Percentiles rank a stretch among this genome's conserved stretches.
Evolutionary conservation across 2,329 filamentous ascomycete genomes (phyloP).

Genomic region (Arthrobotrys musiformis): DNA sequence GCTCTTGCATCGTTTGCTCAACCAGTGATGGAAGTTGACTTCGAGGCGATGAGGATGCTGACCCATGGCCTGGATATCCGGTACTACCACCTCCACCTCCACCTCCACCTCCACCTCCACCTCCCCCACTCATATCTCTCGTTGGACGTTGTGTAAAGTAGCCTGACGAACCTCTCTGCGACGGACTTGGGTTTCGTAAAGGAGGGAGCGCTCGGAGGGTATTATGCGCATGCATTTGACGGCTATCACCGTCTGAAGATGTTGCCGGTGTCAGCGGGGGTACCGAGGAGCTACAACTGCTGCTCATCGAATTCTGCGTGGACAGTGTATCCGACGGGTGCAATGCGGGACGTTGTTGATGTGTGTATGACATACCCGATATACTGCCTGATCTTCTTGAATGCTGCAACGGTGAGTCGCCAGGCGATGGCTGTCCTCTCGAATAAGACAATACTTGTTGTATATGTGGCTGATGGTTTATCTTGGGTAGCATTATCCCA

Average conservation of each 20-base stretch:
- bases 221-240: conserved; percentile 51
- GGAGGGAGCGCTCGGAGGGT: conserved; percentile 37
- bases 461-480: conserved; percentile 56
- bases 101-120: conserved; percentile 4
- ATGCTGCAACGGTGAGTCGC: conserved; percentile 49
- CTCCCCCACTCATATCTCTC: conserved; percentile 31
- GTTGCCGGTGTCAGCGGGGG: conserved; percentile 57
- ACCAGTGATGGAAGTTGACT: conserved; percentile 33
- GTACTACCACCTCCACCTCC: conserved; percentile 8
- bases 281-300: conserved; percentile 57
- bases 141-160: conserved; percentile 42
- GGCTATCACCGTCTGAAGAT: conserved; percentile 56
- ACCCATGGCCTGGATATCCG: conserved; percentile 46
- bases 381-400: conserved; percentile 48
- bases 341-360: conserved; percentile 44
- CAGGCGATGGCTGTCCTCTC: conserved; percentile 58
- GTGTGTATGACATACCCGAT: conserved; percentile 52
- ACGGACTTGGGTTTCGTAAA: conserved; percentile 46
- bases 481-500: conserved; percentile 51
- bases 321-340: conserved; percentile 54
- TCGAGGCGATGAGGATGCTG: conserved; percentile 47
- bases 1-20: conserved; percentile 47
- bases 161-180: conserved; percentile 43
- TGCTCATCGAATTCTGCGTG: conserved; percentile 57
- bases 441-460: conserved; percentile 59